These are phyloP conservation scores for Persicaria maculosa DNA, from an alignment of 148 eudicot species.

Conservation along the genomic window DNA sequence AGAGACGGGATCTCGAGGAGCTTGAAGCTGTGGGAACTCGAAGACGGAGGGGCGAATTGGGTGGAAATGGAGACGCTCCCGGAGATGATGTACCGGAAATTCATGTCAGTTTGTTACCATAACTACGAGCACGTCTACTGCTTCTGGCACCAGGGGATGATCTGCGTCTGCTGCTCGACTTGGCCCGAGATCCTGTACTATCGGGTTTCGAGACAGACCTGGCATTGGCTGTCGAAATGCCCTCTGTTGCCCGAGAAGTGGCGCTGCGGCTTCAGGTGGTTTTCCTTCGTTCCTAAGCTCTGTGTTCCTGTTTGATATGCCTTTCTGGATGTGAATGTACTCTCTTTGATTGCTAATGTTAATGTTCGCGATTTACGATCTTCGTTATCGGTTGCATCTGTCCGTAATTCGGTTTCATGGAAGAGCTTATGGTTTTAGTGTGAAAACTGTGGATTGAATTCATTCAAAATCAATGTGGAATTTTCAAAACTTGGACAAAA, in stretches of 20 bases:
- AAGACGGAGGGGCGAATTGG: constrained; percentile 28
- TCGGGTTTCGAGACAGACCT: constrained; percentile 47
- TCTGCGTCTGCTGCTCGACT: constrained; percentile 52
- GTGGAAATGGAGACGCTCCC: constrained; percentile 46
- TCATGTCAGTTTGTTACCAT: constrained; percentile 61
- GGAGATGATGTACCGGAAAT: constrained; percentile 53
- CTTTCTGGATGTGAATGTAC: background rate
- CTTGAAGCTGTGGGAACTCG: constrained; percentile 53
- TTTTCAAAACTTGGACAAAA: no score
- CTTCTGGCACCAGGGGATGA: constrained; percentile 66
- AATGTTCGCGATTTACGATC: background rate
- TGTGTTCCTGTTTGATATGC: constrained; percentile 25
- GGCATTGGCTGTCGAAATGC: constrained; percentile 71
- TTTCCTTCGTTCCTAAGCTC: constrained; percentile 54
- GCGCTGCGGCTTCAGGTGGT: constrained; percentile 78
- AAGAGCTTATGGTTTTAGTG: no score
- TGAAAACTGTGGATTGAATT: no score
- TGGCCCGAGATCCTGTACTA: constrained; percentile 76
- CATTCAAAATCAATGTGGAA: no score
- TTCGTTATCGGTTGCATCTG: background rate
- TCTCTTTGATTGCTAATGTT: background rate
- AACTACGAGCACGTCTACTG: constrained; percentile 68
- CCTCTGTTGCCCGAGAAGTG: constrained; percentile 59
- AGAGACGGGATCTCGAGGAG: constrained; percentile 50
- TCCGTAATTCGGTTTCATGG: no score